phyloP scores from a whole-genome alignment of 139 green algal genomes.

The Auxenochlorella protothecoides region DNA sequence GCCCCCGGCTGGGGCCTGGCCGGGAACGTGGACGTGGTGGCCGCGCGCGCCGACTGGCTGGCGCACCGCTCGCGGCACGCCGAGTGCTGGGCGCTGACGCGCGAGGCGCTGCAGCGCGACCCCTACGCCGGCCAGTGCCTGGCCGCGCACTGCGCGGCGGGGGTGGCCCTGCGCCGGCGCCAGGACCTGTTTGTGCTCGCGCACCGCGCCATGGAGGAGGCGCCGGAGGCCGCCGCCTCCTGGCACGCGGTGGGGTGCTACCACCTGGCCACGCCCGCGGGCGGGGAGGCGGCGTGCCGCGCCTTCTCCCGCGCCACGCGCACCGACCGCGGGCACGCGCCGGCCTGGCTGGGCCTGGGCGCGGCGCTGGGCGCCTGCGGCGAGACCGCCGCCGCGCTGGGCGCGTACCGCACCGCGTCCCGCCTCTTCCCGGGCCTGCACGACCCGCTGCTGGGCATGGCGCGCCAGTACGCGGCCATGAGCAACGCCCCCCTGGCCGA shows the following conservation, averaged over 20 bases:
- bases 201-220: constrained; percentile 58
- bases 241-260: constrained; percentile 96
- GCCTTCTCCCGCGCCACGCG: constrained; percentile 81
- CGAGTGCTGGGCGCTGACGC: constrained; percentile 48
- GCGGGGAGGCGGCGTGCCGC: constrained; percentile 32
- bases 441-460: constrained; percentile 77
- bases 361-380: constrained; percentile 89
- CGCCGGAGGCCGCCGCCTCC: constrained; percentile 62
- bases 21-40: constrained; percentile 58
- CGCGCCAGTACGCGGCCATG: constrained; percentile 74
- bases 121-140: constrained; percentile 51
- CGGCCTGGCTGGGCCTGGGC: constrained; percentile 89
- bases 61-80: constrained; percentile 43
- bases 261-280: constrained; percentile 59
- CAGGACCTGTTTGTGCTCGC: constrained; percentile 78
- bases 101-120: constrained; percentile 54
- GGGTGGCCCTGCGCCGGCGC: constrained; percentile 71
- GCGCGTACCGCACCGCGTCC: constrained; percentile 86
- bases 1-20: constrained; percentile 44
- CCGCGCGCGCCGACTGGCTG: constrained; percentile 59
- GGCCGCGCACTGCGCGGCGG: constrained; percentile 59
- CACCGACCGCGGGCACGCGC: constrained; percentile 65
- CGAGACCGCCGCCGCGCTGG: constrained; percentile 71
- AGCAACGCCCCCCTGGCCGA: constrained; percentile 78
- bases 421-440: constrained; percentile 91